Evolutionary conservation across 2,329 filamentous ascomycete species (phyloP).

Genomic region (Sporothrix mexicana): DNA sequence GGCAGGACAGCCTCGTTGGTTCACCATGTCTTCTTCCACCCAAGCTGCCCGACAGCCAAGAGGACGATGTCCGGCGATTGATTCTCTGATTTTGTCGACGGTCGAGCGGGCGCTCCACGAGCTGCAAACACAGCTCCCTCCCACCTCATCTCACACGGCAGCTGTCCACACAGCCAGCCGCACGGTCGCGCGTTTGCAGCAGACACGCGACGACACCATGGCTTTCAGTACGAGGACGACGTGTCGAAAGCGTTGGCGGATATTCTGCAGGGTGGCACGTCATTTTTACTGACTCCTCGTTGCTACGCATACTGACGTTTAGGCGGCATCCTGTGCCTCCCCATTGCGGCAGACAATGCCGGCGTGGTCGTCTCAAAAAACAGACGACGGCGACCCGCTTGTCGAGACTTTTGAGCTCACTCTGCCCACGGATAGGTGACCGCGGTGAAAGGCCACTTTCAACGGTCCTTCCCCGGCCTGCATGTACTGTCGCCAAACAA

Average conservation of each 20-base stretch:
- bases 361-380: slow-evolving; percentile 44
- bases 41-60: not conserved
- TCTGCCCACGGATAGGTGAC: slow-evolving; percentile 41
- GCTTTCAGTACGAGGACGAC: not conserved
- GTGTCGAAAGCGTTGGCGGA: not conserved
- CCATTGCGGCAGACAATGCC: slow-evolving; percentile 45
- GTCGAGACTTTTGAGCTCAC: slow-evolving; percentile 48
- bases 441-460: slow-evolving; percentile 42
- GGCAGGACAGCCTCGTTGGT: slow-evolving; percentile 4
- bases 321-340: slow-evolving; percentile 40
- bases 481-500: slow-evolving; percentile 37
- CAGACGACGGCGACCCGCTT: slow-evolving; percentile 33
- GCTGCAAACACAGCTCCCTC: not conserved
- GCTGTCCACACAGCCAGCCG: not conserved
- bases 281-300: not conserved
- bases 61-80: not conserved
- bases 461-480: slow-evolving; percentile 42
- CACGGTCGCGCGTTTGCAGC: not conserved
- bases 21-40: slow-evolving; percentile 28
- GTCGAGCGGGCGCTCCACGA: not conserved
- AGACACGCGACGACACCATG: not conserved
- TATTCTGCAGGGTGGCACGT: not conserved
- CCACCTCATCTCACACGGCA: not conserved
- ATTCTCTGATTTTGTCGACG: not conserved
- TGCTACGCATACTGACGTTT: no score